Percentiles rank a stretch among this genome's conserved stretches.
Evolutionary conservation across 2,329 filamentous ascomycete genomes (phyloP).

Genomic region (Byssochlamys sp.): DNA sequence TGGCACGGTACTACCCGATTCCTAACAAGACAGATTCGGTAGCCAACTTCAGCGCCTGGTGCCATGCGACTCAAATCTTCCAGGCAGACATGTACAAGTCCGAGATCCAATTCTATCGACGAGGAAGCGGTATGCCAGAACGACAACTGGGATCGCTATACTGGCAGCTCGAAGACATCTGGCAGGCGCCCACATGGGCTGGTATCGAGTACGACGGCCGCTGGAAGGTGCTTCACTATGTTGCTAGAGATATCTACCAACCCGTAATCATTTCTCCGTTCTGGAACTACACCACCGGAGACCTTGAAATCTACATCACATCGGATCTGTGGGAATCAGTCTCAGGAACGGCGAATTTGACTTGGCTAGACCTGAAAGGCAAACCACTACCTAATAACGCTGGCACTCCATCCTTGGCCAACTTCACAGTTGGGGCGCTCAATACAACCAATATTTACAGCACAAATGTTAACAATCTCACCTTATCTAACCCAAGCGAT

Average conservation of each 20-base stretch:
- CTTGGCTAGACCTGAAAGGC: slow-evolving; percentile 46
- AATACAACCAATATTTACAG: slow-evolving; percentile 43
- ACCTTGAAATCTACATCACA: slow-evolving; percentile 46
- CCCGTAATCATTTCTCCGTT: slow-evolving; percentile 52
- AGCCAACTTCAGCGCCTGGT: slow-evolving; percentile 55
- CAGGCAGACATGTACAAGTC: slow-evolving; percentile 54
- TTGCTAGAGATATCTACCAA: slow-evolving; percentile 49
- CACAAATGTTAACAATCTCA: slow-evolving; percentile 28
- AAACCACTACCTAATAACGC: slow-evolving; percentile 29
- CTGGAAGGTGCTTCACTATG: slow-evolving; percentile 55
- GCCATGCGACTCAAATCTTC: slow-evolving; percentile 53
- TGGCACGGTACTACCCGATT: slow-evolving; percentile 47
- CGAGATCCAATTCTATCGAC: slow-evolving; percentile 53
- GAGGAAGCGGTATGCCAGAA: slow-evolving; percentile 48
- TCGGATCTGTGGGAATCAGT: slow-evolving; percentile 48
- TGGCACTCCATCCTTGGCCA: slow-evolving; percentile 20
- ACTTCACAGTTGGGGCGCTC: slow-evolving; percentile 41
- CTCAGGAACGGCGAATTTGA: slow-evolving; percentile 38
- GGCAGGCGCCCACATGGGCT: slow-evolving; percentile 56
- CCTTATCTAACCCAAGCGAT: slow-evolving; percentile 24
- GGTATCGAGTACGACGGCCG: slow-evolving; percentile 54
- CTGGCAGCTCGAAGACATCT: slow-evolving; percentile 58
- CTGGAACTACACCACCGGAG: slow-evolving; percentile 42
- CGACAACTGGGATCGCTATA: slow-evolving; percentile 52
- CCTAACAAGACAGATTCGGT: slow-evolving; percentile 44